Evolutionary conservation across 805 yeast genomes (phyloP).

Genomic region (Torulaspora indica): DNA sequence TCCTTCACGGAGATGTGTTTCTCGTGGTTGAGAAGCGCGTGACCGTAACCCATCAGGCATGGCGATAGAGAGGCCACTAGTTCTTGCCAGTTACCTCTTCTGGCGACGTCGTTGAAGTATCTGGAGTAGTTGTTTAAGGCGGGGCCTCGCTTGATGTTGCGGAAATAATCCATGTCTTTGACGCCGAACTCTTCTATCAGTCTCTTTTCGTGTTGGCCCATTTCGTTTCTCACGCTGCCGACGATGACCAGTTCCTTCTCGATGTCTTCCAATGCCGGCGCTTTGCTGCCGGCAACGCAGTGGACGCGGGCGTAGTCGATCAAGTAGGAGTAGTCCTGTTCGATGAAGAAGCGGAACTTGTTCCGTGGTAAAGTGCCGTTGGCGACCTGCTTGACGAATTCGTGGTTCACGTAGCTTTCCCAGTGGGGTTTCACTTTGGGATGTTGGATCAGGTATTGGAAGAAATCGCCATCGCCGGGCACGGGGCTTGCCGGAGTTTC

Average conservation of each 20-base stretch:
- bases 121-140: slow-evolving; percentile 61
- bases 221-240: slow-evolving; percentile 49
- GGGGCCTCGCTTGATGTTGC: slow-evolving; percentile 44
- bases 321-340: slow-evolving; percentile 65
- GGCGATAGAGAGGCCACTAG: slow-evolving; percentile 68
- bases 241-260: slow-evolving; percentile 49
- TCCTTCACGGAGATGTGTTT: slow-evolving; percentile 32
- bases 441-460: slow-evolving; percentile 51
- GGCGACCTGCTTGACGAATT: slow-evolving; percentile 54
- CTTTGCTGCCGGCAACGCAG: slow-evolving; percentile 56
- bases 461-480: slow-evolving; percentile 30
- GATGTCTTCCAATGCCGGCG: slow-evolving; percentile 51
- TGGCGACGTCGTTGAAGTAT: slow-evolving; percentile 52
- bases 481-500: slow-evolving; percentile 1
- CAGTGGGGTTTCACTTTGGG: slow-evolving; percentile 53
- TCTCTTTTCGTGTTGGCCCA: slow-evolving; percentile 50
- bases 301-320: slow-evolving; percentile 65
- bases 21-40: slow-evolving; percentile 44
- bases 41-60: slow-evolving; percentile 66
- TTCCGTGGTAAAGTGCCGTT: slow-evolving; percentile 45
- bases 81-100: slow-evolving; percentile 55
- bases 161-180: slow-evolving; percentile 43
- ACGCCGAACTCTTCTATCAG: slow-evolving; percentile 38
- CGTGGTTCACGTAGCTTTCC: slow-evolving; percentile 56
- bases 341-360: slow-evolving; percentile 48